These are phyloP conservation scores for Syncephalastrum sp. DNA, from an alignment of 371 early-diverging fungal genomes.

Conservation along the genomic window DNA sequence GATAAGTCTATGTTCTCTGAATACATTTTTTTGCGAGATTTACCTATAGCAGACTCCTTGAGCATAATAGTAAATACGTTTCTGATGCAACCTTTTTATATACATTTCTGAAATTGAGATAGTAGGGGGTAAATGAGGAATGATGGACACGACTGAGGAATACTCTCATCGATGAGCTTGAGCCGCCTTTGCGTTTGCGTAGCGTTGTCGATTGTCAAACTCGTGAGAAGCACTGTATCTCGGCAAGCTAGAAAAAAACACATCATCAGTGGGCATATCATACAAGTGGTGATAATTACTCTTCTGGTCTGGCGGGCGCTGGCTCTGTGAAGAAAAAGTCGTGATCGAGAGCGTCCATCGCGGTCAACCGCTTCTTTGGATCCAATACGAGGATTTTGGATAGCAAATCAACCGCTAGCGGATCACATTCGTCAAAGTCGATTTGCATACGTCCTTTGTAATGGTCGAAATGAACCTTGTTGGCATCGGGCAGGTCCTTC, in stretches of 20 bases:
- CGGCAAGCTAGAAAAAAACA: conserved; percentile 43
- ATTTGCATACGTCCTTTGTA: conserved; percentile 54
- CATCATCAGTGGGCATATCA: background rate
- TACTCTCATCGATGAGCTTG: too few relatives aligned
- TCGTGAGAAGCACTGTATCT: conserved; percentile 66
- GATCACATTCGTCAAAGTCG: conserved; percentile 52
- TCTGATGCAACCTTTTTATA: too few relatives aligned
- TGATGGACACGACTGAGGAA: too few relatives aligned
- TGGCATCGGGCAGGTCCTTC: conserved; percentile 62
- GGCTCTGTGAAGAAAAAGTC: conserved; percentile 65
- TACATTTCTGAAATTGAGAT: too few relatives aligned
- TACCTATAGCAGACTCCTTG: too few relatives aligned
- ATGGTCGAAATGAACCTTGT: conserved; percentile 41
- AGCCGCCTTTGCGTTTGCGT: too few relatives aligned
- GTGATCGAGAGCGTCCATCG: conserved; percentile 76
- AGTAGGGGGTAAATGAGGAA: too few relatives aligned
- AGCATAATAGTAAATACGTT: too few relatives aligned
- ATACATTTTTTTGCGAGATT: too few relatives aligned
- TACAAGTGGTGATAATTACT: conserved; percentile 26
- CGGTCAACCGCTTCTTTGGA: conserved; percentile 74
- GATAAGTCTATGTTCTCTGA: too few relatives aligned
- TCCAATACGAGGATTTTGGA: conserved; percentile 74
- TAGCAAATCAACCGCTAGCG: conserved; percentile 69
- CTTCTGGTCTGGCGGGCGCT: conserved; percentile 57
- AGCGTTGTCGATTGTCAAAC: conserved; percentile 30